Percentiles rank a stretch among this genome's conserved stretches.
Conservation (phyloP, 2,329 filamentous ascomycete genomes). For the Paecilomyces dactylethromorphus region DNA sequence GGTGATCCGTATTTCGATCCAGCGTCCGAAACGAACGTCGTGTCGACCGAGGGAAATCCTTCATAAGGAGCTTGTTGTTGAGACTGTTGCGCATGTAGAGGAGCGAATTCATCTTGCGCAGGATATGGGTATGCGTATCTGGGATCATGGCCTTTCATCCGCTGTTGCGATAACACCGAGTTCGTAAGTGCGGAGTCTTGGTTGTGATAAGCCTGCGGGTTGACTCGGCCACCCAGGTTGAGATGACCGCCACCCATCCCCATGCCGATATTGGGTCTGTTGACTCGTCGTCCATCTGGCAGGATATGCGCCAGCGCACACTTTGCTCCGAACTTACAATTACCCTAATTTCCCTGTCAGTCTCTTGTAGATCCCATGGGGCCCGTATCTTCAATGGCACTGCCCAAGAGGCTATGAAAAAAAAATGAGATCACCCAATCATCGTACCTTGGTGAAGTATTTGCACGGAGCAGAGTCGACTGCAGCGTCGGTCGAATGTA, state of each 20-base stretch:
- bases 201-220: slow-evolving; percentile 55
- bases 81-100: slow-evolving; percentile 33
- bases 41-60: slow-evolving; percentile 51
- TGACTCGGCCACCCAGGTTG: slow-evolving; percentile 61
- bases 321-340: slow-evolving; percentile 98
- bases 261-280: slow-evolving; percentile 54
- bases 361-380: slow-evolving; percentile 4
- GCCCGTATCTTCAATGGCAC: neutral
- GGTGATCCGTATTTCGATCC: slow-evolving; percentile 75
- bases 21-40: slow-evolving; percentile 52
- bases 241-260: slow-evolving; percentile 51
- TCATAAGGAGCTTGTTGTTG: slow-evolving; percentile 37
- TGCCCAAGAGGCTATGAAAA: neutral
- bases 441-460: slow-evolving; percentile 89
- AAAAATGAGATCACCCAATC: neutral
- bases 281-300: slow-evolving; percentile 86
- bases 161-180: slow-evolving; percentile 60
- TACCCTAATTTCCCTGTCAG: slow-evolving; percentile 57
- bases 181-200: slow-evolving; percentile 69
- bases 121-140: slow-evolving; percentile 36
- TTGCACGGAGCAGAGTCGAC: slow-evolving; percentile 88
- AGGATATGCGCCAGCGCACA: slow-evolving; percentile 95
- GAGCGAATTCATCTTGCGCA: slow-evolving; percentile 36
- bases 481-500: slow-evolving; percentile 80
- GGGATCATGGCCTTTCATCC: slow-evolving; percentile 45